Percentiles rank a stretch among this genome's conserved stretches.
These are phyloP conservation scores for Petunia axillaris DNA, from an alignment of 257 asterid genomes.

Conservation along the genomic window DNA sequence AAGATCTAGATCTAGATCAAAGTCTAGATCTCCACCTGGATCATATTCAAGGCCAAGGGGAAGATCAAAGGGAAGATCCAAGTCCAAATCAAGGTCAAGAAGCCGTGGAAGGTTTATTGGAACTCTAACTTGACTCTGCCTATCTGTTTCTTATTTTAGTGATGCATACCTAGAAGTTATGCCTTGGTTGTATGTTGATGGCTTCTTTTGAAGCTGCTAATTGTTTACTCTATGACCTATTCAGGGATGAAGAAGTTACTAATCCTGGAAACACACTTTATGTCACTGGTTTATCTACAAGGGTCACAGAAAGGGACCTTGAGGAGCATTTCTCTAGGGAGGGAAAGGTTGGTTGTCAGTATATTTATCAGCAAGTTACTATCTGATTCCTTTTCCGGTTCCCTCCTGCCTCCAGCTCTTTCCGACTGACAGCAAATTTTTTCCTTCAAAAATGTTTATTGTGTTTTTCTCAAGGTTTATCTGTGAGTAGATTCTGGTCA, in stretches of 20 bases:
- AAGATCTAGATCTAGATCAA: constrained; percentile 49
- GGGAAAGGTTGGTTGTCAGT: constrained; percentile 41
- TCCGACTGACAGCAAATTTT: neutral
- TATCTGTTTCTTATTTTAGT: neutral
- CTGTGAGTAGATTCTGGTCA: neutral
- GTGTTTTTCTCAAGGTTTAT: neutral
- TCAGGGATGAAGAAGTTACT: constrained; percentile 21
- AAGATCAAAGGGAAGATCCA: constrained; percentile 20
- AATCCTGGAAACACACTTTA: constrained; percentile 53
- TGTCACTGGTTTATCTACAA: constrained; percentile 49
- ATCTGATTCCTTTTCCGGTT: constrained; percentile 1
- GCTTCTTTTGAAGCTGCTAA: constrained; percentile 8
- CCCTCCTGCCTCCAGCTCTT: neutral
- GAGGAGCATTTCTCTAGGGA: constrained; percentile 42
- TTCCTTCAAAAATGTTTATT: neutral
- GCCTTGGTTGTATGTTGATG: neutral
- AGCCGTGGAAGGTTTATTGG: constrained; percentile 28
- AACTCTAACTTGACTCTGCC: constrained; percentile 21
- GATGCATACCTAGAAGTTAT: neutral
- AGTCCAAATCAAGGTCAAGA: constrained; percentile 31
- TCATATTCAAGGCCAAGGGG: constrained; percentile 41
- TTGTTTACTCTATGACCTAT: neutral
- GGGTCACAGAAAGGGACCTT: constrained; percentile 46
- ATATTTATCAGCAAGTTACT: neutral
- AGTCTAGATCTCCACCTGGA: constrained; percentile 59